Evolutionary conservation across 1,139 yeast genomes (phyloP), one percentile per base, ranked within the genome.

Genomic region (Debaryomyces subglobosus): DNA sequence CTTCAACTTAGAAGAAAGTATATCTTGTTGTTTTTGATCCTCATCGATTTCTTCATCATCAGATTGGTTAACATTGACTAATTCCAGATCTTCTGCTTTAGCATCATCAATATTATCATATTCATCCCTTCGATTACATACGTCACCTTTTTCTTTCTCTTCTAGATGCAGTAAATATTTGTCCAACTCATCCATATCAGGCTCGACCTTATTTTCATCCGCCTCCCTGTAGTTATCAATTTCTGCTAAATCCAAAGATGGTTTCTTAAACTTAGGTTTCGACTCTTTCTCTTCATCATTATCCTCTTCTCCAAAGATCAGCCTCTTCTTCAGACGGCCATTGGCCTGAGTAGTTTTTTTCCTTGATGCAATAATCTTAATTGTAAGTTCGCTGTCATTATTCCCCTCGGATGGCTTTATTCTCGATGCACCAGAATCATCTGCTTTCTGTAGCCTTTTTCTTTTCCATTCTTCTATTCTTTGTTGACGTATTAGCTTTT

Each of bases 381-480:
- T 33, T 32, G 29, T 32, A 10, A 27, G 36, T n/a, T 36, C n/a
- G 7, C 21, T 27, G 13, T 2, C 15, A 27, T 12, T 13, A 7
- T 38, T 30, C 5, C 9, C 13, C 8, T 9, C 33, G 9, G 10
- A 27, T 27, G 33, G 12, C 15, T 24, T 23, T 29, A 27, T 13
- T n/a, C 38, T 20, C 9, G 35, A 20, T 20, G 15, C 4, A 5
- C 30, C 13, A 18, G 23, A 15, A 5, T 15, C 15, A 16, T 25
- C 32, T 24, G 47, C 47, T 32, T 54, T 50, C 29, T 54, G 57
- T 29, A 57, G 54, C 49, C 66, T 53, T 55, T 64, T 62, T 58
- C 53, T 53, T 49, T 73, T 74, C 79, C 79, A 74, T 48, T 72
- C 74, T 47, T 74, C 78, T 3, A 74, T 62, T 36, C 73, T 53